Conservation (phyloP, 345 rosid species). For the Eucalyptus sp. region DNA sequence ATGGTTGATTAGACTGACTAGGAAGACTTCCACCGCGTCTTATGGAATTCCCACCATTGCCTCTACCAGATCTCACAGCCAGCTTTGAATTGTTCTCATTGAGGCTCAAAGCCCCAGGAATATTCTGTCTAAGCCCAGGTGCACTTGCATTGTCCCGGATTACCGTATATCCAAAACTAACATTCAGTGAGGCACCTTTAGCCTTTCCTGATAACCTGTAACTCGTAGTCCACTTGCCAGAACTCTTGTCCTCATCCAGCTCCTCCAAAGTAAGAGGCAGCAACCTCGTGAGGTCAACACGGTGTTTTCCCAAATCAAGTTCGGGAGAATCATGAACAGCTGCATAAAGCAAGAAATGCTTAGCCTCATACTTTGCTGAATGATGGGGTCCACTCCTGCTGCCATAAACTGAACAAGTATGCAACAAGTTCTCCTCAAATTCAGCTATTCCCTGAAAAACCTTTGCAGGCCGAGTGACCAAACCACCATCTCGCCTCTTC, state of each 20-base stretch:
- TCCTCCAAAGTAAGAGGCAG: constrained; percentile 94
- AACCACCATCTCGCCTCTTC: constrained; percentile 82
- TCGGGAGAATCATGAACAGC: constrained; percentile 46
- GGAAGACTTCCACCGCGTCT: constrained; percentile 41
- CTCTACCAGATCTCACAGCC: constrained; percentile 12
- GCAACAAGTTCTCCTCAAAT: constrained; percentile 62
- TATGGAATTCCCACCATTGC: constrained; percentile 19
- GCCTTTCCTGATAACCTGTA: constrained; percentile 77
- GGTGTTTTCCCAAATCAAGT: constrained; percentile 91
- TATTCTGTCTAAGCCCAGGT: constrained; percentile 22
- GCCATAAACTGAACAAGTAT: constrained; percentile 66
- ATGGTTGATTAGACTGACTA: constrained; percentile 10
- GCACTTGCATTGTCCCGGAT: constrained; percentile 33
- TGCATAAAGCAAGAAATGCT: constrained; percentile 77
- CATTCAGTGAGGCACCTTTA: constrained; percentile 57
- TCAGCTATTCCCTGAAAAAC: constrained; percentile 56
- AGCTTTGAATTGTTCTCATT: constrained; percentile 28
- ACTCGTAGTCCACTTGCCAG: constrained; percentile 90
- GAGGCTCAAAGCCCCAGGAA: constrained; percentile 11
- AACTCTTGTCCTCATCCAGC: constrained; percentile 83
- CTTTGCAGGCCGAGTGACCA: constrained; percentile 47
- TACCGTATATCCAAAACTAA: constrained; percentile 78
- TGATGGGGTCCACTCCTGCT: constrained; percentile 80
- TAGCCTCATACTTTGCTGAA: constrained; percentile 92
- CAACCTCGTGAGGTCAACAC: constrained; percentile 81